Base-by-base conservation (phyloP, 768 basidiomycete genomes). In the Pleurotus pulmonarius region DNA sequence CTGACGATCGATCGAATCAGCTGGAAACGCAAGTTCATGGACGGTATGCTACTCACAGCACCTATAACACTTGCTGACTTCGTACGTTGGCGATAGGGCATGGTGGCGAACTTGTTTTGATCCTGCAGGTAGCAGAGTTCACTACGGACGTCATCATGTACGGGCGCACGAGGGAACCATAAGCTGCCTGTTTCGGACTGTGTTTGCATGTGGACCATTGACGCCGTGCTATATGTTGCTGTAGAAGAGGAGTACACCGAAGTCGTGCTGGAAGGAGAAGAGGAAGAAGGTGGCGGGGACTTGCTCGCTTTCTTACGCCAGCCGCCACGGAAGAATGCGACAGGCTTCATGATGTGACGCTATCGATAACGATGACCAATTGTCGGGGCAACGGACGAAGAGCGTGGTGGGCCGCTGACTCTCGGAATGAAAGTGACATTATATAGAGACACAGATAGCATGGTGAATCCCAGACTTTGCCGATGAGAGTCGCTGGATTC, bases 291-390 rank as follows among this genome's bases (percentile, higher is more conserved):
- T 26, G 51, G 22, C 41, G 51, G 8, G 22, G 51, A 41, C 26
- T 53, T 53, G 51, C 39, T 41, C 24, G 39, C 51, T 38, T 53
- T 53, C 39, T 41, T 53, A 53, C 51, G 51, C 51, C 51, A 53
- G 20, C 51, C 39, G 22, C 51, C 51, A 18, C 51, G 51, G 16
- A 53, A 53, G 51, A 53, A 53, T 20, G 51, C 37, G 51, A 53
- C 51, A 53, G 51, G 51, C 51, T 53, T 53, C 51, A 53, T 53
- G 51, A 53, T 53, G 51, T 34, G 29, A 34, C 29, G 29, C 29
- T 34, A 34, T 34, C 29, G 29, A 34, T 34, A 34, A 43, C 51
- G 51, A 53, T 40, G 51, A 29, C 26, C 48, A 22, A 44, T n/a
- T 16, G n/a, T 18, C 16, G 51, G 39, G 51, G n/a, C 20, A 20